Evolutionary conservation across 192 early-diverging fungal species (phyloP), one percentile per base, ranked within the genome.

Genomic region (Phlyctochytrium bullatum): DNA sequence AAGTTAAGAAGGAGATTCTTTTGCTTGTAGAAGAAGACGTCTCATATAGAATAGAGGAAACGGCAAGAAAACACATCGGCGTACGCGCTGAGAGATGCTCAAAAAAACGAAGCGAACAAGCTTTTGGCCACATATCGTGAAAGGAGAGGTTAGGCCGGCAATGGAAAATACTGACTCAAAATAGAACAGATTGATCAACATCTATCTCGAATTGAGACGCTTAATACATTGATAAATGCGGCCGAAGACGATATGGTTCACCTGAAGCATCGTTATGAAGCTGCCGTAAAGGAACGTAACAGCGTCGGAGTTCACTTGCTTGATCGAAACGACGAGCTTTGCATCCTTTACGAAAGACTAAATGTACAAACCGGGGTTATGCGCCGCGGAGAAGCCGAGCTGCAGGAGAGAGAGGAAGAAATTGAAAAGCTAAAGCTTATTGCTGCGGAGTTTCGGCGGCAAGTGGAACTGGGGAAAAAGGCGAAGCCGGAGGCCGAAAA

Each of bases 91-190:
- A 64, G 85, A 63, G 85, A 87, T 65, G 51, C 72, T n/a, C 67
- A 72, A n/a, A 85, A 82, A 64, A 87, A 87, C 65, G 85, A 87
- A 34, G 83, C 79, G 33, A 87, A 87, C 69, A 87, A 87, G 67
- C 59, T 82, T 2, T 63, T 83, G 35, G 52, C 73, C n/a, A 67
- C 68, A 47, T 86, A 84, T 56, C 61, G 78, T 24, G 85, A 86
- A 40, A 57, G 75, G 36, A 63, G 83, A 72, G 83, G 77, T 82
- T 16, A 6, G 59, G 29, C 52, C 0, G 20, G 27, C 34, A 20
- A 73, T 23, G 1, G 17, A 47, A 3, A 16, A n/a, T 67, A 34
- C 69, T 35, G 33, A 3, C 52, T 63, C 58, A 23, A 2, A n/a
- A 4, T 52, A 85, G 84, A 84, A 51, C 77, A 86, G 67, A 87